A percentile compares a stretch with the other conserved stretches of the same genome.
Evolutionary conservation across 352 stramenopile genomes (phyloP).

Genomic region (Globisporangium megalacanthum): DNA sequence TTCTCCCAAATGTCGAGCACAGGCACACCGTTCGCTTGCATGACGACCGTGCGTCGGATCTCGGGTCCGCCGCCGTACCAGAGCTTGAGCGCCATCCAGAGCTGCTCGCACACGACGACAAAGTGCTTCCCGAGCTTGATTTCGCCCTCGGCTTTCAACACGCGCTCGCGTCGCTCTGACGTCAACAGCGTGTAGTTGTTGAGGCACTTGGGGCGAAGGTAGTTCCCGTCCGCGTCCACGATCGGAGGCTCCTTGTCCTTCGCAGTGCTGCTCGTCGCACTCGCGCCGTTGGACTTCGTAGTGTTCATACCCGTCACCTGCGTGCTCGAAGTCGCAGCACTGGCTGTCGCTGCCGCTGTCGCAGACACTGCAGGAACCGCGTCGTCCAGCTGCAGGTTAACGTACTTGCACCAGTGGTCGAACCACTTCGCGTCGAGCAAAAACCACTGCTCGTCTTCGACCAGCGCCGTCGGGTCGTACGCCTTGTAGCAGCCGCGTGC

Average conservation of each 20-base stretch:
- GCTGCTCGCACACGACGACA: constrained; percentile 78
- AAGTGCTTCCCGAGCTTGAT: constrained; percentile 81
- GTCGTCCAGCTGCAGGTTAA: constrained; percentile 30
- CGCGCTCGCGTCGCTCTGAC: constrained; percentile 57
- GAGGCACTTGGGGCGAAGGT: constrained; percentile 75
- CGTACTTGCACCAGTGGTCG: constrained; percentile 82
- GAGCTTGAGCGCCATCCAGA: constrained; percentile 87
- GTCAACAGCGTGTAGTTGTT: constrained; percentile 78
- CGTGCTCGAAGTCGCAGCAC: constrained; percentile 11
- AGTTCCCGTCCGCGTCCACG: constrained; percentile 76
- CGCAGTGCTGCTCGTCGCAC: constrained; percentile 20
- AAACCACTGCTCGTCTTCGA: constrained; percentile 85
- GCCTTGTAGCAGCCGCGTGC: constrained; percentile 67
- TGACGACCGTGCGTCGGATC: constrained; percentile 80
- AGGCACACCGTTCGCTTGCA: constrained; percentile 46
- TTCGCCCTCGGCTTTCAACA: constrained; percentile 66
- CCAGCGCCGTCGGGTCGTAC: constrained; percentile 59
- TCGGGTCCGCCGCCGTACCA: constrained; percentile 91
- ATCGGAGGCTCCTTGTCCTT: constrained; percentile 58
- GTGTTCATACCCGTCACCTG: constrained; percentile 10
- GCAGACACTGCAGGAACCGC: constrained; percentile 1
- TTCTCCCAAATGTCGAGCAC: constrained; percentile 79
- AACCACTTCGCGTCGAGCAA: constrained; percentile 82
- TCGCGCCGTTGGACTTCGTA: constrained; percentile 8
- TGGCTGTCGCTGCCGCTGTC: constrained; percentile 29